Conservation (phyloP, 2,329 filamentous ascomycete genomes). For the Exophiala sideris region DNA sequence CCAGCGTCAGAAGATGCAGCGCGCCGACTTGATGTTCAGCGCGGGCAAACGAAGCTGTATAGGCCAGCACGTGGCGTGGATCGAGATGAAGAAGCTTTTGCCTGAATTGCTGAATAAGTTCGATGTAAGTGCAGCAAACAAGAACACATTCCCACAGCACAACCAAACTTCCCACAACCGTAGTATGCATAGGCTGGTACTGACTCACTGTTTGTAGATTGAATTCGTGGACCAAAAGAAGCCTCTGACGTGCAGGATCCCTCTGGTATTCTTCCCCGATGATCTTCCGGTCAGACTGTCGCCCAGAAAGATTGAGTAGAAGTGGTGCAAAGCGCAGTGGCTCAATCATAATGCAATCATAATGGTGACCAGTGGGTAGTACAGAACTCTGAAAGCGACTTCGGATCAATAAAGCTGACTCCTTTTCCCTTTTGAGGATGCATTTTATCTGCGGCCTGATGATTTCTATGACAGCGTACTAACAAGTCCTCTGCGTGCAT, state of each 20-base stretch:
- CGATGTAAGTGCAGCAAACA: slow-evolving; percentile 7
- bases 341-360: no score
- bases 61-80: slow-evolving; percentile 17
- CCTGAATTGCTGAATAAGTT: slow-evolving; percentile 9
- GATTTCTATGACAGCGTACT: no score
- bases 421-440: no score
- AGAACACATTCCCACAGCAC: neutral
- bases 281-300: slow-evolving; percentile 6
- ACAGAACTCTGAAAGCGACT: no score
- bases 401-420: no score
- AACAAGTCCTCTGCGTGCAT: no score
- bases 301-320: neutral
- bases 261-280: slow-evolving; percentile 2
- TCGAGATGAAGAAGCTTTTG: slow-evolving; percentile 18
- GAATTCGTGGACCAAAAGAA: slow-evolving; percentile 8
- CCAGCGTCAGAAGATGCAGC: slow-evolving; percentile 32
- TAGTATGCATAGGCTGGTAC: no score
- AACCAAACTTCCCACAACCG: no score
- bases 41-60: slow-evolving; percentile 13
- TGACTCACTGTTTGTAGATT: slow-evolving; percentile 1
- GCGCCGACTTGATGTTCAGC: slow-evolving; percentile 10
- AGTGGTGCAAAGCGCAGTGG: no score
- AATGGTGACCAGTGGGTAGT: no score
- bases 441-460: no score
- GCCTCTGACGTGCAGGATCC: neutral